Evolutionary conservation across 495 filamentous ascomycete genomes (phyloP).

Genomic region (Aspergillus ellipticus): DNA sequence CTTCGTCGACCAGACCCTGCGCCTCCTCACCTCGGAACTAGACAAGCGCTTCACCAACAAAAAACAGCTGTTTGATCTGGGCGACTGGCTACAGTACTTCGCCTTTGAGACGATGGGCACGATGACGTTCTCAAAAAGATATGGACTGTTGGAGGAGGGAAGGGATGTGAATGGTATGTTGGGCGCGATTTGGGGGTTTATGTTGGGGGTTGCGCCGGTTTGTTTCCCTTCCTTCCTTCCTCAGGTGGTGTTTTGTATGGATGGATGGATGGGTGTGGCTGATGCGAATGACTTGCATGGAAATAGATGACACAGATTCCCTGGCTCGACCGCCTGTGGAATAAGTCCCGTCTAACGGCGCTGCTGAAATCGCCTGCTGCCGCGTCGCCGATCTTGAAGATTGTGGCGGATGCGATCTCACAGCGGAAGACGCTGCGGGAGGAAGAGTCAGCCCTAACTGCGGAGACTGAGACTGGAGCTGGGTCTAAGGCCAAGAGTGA

Average conservation of each 20-base stretch:
- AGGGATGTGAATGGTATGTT: constrained; percentile 35
- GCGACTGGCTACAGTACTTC: constrained; percentile 44
- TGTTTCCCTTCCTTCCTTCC: not conserved
- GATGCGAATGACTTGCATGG: not conserved
- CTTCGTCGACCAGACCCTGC: constrained; percentile 26
- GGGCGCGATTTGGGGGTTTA: constrained; percentile 15
- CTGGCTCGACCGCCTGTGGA: constrained; percentile 40
- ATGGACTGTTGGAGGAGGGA: constrained; percentile 40
- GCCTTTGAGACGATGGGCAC: constrained; percentile 45
- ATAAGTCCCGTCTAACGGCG: constrained; percentile 47
- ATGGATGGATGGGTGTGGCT: too few species aligned
- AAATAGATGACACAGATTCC: constrained; percentile 43
- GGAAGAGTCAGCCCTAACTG: too few species aligned
- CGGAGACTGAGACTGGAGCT: too few species aligned
- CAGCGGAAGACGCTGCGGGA: too few species aligned
- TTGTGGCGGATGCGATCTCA: too few species aligned
- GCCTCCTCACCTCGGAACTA: constrained; percentile 21
- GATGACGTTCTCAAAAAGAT: constrained; percentile 34
- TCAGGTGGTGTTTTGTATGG: too few species aligned
- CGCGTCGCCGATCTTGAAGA: too few species aligned
- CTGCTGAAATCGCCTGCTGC: too few species aligned
- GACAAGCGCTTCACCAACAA: constrained; percentile 18
- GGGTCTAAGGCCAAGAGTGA: not conserved
- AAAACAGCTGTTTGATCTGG: constrained; percentile 26
- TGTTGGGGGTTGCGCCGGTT: constrained; percentile 24